These are phyloP conservation scores for Cryptococcus hybrid DNA, from an alignment of 1,284 basidiomycete species.

Conservation along the genomic window DNA sequence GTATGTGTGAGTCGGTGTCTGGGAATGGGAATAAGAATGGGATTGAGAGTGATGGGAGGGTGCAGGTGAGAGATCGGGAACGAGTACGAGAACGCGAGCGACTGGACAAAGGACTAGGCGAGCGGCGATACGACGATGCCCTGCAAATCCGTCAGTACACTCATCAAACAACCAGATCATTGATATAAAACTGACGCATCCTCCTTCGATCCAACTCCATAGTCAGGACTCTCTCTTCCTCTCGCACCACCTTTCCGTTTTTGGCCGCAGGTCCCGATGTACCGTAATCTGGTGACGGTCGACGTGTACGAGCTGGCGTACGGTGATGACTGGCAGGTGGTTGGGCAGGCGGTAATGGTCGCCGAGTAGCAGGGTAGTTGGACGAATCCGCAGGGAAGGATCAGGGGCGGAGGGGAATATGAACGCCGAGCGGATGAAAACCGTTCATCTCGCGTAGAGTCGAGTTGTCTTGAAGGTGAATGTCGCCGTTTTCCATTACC, in stretches of 20 bases:
- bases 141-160: not conserved
- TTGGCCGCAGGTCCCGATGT: too few species aligned
- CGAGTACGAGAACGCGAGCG: constrained; percentile 11
- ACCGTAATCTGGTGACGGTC: too few species aligned
- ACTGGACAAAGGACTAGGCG: constrained; percentile 7
- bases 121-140: not conserved
- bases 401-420: too few species aligned
- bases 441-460: too few species aligned
- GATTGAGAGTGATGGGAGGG: constrained; percentile 8
- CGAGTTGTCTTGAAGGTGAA: too few species aligned
- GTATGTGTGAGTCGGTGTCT: not conserved
- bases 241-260: not conserved
- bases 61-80: constrained; percentile 4
- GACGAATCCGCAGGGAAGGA: too few species aligned
- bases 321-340: too few species aligned
- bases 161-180: not conserved
- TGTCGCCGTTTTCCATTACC: too few species aligned
- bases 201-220: constrained; percentile 19
- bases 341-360: too few species aligned
- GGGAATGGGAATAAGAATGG: not conserved
- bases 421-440: too few species aligned
- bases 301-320: too few species aligned
- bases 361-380: too few species aligned
- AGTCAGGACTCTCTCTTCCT: constrained; percentile 27
- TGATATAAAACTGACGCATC: not conserved